These are phyloP conservation scores for Fraxinus floribunda DNA, from an alignment of 305 asterid species.

Conservation along the genomic window DNA sequence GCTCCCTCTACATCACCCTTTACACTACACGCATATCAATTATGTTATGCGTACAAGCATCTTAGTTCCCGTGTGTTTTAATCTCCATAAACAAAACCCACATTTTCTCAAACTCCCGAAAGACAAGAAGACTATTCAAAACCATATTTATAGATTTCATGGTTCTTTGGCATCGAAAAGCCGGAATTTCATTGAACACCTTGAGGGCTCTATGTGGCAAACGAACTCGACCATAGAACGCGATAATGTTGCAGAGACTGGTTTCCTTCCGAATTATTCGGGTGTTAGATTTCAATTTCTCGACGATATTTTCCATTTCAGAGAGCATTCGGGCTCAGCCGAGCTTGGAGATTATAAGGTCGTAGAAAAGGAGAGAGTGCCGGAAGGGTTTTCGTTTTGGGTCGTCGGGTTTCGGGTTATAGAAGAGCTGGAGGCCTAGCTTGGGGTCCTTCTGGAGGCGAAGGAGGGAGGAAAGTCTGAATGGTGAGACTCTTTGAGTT, in stretches of 20 bases:
- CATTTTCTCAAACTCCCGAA: constrained; percentile 51
- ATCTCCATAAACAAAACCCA: constrained; percentile 31
- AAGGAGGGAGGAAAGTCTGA: constrained; percentile 68
- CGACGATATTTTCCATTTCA: constrained; percentile 55
- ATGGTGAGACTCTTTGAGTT: constrained; percentile 54
- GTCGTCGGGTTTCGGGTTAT: constrained; percentile 51
- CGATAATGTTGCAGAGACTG: constrained; percentile 59
- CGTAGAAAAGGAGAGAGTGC: constrained; percentile 64
- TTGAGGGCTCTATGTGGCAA: constrained; percentile 52
- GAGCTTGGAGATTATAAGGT: constrained; percentile 73
- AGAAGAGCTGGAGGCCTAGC: constrained; percentile 63
- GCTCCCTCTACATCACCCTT: constrained; percentile 32
- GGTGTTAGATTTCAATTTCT: constrained; percentile 43
- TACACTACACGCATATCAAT: constrained; percentile 46
- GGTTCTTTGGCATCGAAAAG: constrained; percentile 54
- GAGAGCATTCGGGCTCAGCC: constrained; percentile 68
- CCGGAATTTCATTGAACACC: constrained; percentile 53
- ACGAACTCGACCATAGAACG: constrained; percentile 59
- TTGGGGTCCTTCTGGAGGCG: constrained; percentile 66
- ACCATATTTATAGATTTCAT: constrained; percentile 64
- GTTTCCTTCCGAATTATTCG: constrained; percentile 53
- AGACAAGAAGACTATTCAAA: constrained; percentile 47
- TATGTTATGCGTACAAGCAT: constrained; percentile 61
- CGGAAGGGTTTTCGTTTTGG: constrained; percentile 52
- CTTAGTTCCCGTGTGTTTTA: constrained; percentile 41